Percentiles rank a stretch among this genome's conserved stretches.
Evolutionary conservation across 495 filamentous ascomycete genomes (phyloP).

Genomic region (Penicillium cinerascens): DNA sequence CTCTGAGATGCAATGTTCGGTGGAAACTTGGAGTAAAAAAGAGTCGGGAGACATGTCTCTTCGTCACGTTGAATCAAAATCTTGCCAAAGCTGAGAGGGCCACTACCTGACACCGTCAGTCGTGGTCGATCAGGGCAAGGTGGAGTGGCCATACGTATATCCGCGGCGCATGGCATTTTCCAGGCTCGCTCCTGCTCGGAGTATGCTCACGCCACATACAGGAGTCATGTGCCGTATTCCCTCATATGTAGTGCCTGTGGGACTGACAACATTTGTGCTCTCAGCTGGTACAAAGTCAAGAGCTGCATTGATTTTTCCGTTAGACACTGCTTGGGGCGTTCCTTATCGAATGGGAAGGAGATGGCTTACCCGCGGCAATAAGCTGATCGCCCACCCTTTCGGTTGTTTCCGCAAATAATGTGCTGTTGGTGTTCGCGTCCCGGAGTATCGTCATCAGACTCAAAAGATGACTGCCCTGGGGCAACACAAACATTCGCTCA

Average conservation of each 20-base stretch:
- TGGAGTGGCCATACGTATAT: slow-evolving; percentile 6
- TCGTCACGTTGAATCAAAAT: slow-evolving; percentile 18
- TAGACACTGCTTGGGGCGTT: background rate
- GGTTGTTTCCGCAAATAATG: slow-evolving; percentile 2
- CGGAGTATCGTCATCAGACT: slow-evolving; percentile 15
- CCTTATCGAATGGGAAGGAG: too few relatives aligned
- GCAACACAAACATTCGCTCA: slow-evolving; percentile 1
- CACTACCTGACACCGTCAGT: background rate
- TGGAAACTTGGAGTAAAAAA: slow-evolving; percentile 16
- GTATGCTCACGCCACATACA: slow-evolving; percentile 14
- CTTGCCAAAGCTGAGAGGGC: slow-evolving; percentile 11
- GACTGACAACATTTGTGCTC: background rate
- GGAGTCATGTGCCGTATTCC: background rate
- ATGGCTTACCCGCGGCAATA: slow-evolving; percentile 9
- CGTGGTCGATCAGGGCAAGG: background rate
- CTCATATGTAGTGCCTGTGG: slow-evolving; percentile 7
- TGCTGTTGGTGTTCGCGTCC: slow-evolving; percentile 3
- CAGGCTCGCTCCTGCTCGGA: slow-evolving; percentile 13
- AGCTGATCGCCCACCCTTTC: slow-evolving; percentile 12
- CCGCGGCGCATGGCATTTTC: slow-evolving; percentile 10
- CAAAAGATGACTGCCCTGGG: slow-evolving; percentile 8
- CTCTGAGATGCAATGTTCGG: slow-evolving; percentile 4
- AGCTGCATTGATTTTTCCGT: background rate
- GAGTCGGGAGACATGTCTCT: slow-evolving; percentile 4
- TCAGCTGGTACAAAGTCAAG: slow-evolving; percentile 7